Conservation (phyloP, 441 rosid species). For the Metrosideros polymorpha region DNA sequence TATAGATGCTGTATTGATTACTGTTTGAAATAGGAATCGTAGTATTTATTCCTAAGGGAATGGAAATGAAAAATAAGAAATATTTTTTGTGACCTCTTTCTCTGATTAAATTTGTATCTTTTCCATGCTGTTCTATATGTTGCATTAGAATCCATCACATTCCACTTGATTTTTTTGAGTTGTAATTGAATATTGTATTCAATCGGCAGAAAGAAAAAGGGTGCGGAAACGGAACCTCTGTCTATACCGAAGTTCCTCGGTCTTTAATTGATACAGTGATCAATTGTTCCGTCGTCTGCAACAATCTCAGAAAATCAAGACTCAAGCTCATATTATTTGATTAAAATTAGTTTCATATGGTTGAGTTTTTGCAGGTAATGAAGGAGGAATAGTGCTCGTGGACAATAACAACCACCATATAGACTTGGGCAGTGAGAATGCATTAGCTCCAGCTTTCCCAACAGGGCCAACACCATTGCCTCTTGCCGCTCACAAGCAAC, state of each 20-base stretch:
- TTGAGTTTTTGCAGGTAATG: conserved; percentile 32
- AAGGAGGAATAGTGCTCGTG: conserved; percentile 32
- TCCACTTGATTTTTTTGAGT: background rate
- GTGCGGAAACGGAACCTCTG: background rate
- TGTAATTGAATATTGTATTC: background rate
- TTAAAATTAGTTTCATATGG: background rate
- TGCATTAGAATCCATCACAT: background rate
- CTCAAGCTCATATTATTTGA: background rate
- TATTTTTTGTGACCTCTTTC: background rate
- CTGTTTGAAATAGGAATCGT: background rate
- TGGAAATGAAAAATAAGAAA: background rate
- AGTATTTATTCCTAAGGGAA: background rate
- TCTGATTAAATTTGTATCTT: background rate
- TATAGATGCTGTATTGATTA: background rate
- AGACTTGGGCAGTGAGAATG: conserved; percentile 12
- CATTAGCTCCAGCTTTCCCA: conserved; percentile 19
- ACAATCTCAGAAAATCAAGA: background rate
- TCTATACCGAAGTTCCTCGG: background rate
- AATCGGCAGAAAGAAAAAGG: background rate
- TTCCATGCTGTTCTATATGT: background rate
- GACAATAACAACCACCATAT: conserved; percentile 11
- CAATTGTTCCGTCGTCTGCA: background rate
- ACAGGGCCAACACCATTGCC: conserved; percentile 9
- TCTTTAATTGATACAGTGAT: background rate
- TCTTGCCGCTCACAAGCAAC: conserved; percentile 13